Evolutionary conservation across 2,329 filamentous ascomycete species (phyloP), one percentile per base, ranked within the genome.

Genomic region (Alternaria viburni): DNA sequence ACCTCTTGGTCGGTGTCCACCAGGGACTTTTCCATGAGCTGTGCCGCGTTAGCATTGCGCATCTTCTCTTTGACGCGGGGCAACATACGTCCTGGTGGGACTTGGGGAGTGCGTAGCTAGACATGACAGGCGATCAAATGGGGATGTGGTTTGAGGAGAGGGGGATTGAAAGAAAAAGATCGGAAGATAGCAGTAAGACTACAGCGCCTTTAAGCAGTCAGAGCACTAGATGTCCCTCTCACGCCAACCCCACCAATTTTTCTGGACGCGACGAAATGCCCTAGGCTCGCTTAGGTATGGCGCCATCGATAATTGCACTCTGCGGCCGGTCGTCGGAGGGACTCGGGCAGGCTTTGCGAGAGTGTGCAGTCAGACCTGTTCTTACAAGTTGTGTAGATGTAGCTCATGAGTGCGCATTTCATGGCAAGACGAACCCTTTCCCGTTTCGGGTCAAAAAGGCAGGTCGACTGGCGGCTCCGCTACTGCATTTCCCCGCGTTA

Each of bases 21-120:
- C 76, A 99, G 89, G 81, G 93, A 91, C 86, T 93, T 96, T 89
- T 98, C 92, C 86, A 99, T 93, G 89, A 98, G 90, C 93, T 97
- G 75, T 74, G 54, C 59, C 80, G 77, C 80, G 80, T 82, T 79
- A 83, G 69, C 69, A 70, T 64, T 43, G 28, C 45, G 43, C 54
- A 28, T 52, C 62, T 54, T 61, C 32, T 67, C 66, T 61, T 57
- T 54, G 59, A 52, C 64, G 68, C 62, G 70, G 73, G 64, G 67
- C 82, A 57, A 63, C 86, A 79, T 80, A 89, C 88, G 76, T 90
- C 88, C 83, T 87, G 84, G 83, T 91, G 89, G 79, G 87, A 84
- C 80, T 88, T 82, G 66, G 89, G 85, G 59, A 91, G 86, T 74
- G 89, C 89, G 83, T 91, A 91, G 76, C 81, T 82, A 65, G 79